phyloP scores from a whole-genome alignment of 768 basidiomycete species.

The Lanmaoa pseudosensibilis region DNA sequence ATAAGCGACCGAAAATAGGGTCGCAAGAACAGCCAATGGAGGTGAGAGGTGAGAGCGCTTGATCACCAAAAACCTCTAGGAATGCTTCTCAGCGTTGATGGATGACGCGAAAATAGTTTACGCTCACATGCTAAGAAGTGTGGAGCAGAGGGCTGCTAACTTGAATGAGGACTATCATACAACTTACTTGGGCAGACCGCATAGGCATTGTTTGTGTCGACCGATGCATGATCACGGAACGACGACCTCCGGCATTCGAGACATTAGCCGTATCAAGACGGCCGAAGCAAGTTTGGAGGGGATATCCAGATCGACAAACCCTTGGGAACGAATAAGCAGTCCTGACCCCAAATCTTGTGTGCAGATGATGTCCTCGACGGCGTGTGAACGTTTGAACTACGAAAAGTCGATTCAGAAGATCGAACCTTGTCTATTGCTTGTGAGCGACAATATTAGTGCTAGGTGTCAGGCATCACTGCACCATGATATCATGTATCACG shows the following conservation, averaged over 20 bases:
- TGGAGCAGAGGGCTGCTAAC: not conserved
- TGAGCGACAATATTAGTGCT: not conserved
- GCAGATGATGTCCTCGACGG: not conserved
- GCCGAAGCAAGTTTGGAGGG: not conserved
- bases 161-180: not conserved
- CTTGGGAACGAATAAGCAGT: not conserved
- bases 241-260: not conserved
- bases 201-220: not conserved
- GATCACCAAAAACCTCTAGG: not conserved
- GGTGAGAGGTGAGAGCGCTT: not conserved
- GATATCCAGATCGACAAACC: not conserved
- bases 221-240: not conserved
- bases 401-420: not conserved
- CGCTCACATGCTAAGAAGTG: not conserved
- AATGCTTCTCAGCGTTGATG: not conserved
- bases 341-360: not conserved
- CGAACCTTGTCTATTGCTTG: not conserved
- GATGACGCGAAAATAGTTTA: not conserved
- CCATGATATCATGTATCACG: not conserved
- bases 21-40: not conserved
- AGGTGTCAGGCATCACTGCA: not conserved
- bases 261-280: not conserved
- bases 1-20: not conserved
- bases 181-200: not conserved
- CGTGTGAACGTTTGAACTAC: not conserved